A percentile compares a stretch with the other conserved stretches of the same genome.
phyloP scores from a whole-genome alignment of 2,329 filamentous ascomycete genomes.

The Orbilia blumenaviensis region DNA sequence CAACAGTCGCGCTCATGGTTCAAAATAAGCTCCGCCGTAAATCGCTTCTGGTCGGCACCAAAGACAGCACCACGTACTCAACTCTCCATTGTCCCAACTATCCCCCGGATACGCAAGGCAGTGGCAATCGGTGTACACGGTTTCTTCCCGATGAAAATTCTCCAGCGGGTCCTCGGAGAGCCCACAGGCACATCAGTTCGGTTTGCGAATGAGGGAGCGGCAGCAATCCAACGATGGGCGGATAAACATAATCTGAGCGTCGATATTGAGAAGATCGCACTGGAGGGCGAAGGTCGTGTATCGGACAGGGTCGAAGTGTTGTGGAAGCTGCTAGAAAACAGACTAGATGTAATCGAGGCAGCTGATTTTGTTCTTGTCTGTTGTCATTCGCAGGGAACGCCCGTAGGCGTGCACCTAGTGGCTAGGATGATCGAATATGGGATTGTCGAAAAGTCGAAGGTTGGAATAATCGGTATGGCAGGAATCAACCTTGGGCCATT shows the following conservation, averaged over 20 bases:
- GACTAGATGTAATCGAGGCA: constrained; percentile 86
- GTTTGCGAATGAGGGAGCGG: constrained; percentile 86
- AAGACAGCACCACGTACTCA: constrained; percentile 75
- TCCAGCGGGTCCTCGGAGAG: constrained; percentile 91
- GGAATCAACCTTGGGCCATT: constrained; percentile 95
- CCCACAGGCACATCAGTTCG: constrained; percentile 94
- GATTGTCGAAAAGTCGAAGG: constrained; percentile 76
- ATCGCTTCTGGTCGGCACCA: constrained; percentile 37
- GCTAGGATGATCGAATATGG: constrained; percentile 92
- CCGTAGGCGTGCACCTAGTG: constrained; percentile 89
- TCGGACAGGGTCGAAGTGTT: constrained; percentile 86
- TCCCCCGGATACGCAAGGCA: constrained; percentile 80
- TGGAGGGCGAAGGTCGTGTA: constrained; percentile 95
- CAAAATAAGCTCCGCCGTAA: constrained; percentile 65
- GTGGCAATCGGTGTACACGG: constrained; percentile 95
- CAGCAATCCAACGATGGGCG: constrained; percentile 84
- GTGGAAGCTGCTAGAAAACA: constrained; percentile 93
- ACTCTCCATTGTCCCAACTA: constrained; percentile 74
- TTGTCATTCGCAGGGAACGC: constrained; percentile 94
- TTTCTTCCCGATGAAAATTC: constrained; percentile 84
- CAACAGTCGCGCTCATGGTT: constrained; percentile 59
- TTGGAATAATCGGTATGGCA: constrained; percentile 78
- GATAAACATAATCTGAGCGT: constrained; percentile 76
- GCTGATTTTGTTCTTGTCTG: constrained; percentile 93
- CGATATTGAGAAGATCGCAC: constrained; percentile 89